phyloP scores from a whole-genome alignment of 768 basidiomycete genomes.

The Xerocomellus chrysenteron region DNA sequence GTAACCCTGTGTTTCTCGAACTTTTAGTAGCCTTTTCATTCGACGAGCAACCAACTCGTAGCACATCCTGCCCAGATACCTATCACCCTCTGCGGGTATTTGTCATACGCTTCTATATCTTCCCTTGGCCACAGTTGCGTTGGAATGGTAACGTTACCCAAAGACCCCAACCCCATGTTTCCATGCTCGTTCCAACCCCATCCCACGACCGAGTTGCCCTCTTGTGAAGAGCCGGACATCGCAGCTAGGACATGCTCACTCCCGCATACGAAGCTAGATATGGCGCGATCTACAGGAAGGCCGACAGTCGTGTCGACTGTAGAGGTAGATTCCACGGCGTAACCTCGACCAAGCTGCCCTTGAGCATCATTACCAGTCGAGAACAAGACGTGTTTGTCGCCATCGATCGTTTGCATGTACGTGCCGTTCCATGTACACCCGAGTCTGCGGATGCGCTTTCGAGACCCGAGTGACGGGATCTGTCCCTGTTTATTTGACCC shows the following conservation, averaged over 20 bases:
- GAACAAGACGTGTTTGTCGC: slow-evolving; percentile 32
- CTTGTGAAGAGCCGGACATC: slow-evolving; percentile 17
- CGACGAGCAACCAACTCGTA: slow-evolving; percentile 34
- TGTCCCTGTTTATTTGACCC: slow-evolving; percentile 78
- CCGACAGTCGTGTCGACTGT: slow-evolving; percentile 6
- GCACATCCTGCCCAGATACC: slow-evolving; percentile 32
- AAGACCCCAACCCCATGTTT: slow-evolving; percentile 73
- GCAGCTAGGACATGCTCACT: slow-evolving; percentile 78
- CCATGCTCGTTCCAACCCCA: slow-evolving; percentile 99
- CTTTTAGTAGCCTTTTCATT: slow-evolving; percentile 14
- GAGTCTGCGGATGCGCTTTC: slow-evolving; percentile 33
- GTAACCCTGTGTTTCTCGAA: not conserved
- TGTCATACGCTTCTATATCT: slow-evolving; percentile 1
- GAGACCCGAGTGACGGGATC: slow-evolving; percentile 38
- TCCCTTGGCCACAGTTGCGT: slow-evolving; percentile 52
- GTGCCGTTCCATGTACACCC: slow-evolving; percentile 84
- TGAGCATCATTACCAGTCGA: slow-evolving; percentile 55
- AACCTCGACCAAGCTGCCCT: slow-evolving; percentile 62
- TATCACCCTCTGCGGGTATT: slow-evolving; percentile 15
- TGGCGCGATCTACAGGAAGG: slow-evolving; percentile 25
- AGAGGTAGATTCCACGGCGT: not conserved
- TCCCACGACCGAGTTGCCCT: slow-evolving; percentile 54
- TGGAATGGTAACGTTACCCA: slow-evolving; percentile 51
- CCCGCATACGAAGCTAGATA: slow-evolving; percentile 59
- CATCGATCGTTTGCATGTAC: slow-evolving; percentile 40